Conservation (phyloP, 2,329 filamentous ascomycete genomes). For the Calonectria henricotiae region DNA sequence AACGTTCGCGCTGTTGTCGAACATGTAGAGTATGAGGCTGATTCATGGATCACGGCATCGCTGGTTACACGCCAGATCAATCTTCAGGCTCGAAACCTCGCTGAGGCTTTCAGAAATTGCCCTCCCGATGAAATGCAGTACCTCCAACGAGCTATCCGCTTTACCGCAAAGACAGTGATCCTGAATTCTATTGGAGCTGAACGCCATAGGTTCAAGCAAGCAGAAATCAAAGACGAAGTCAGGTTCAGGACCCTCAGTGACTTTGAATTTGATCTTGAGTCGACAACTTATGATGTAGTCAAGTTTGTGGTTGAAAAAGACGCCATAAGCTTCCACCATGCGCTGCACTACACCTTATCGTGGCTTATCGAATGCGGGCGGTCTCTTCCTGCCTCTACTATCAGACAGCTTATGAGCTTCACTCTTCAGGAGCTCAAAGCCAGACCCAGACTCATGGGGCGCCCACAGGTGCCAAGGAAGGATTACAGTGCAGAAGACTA, state of each 20-base stretch:
- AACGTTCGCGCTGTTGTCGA: constrained; percentile 93
- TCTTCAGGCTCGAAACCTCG: constrained; percentile 88
- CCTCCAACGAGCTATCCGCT: constrained; percentile 81
- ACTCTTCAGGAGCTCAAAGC: constrained; percentile 79
- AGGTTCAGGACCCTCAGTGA: constrained; percentile 84
- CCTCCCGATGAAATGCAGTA: constrained; percentile 76
- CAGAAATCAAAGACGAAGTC: constrained; percentile 90
- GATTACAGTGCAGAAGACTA: constrained; percentile 81
- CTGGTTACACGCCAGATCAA: constrained; percentile 97
- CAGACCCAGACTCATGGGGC: constrained; percentile 75
- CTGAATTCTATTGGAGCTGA: constrained; percentile 93
- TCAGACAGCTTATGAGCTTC: constrained; percentile 81
- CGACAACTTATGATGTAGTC: constrained; percentile 78
- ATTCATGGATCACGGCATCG: constrained; percentile 97
- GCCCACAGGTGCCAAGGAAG: constrained; percentile 70
- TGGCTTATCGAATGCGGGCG: constrained; percentile 96
- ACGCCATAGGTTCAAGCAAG: constrained; percentile 85
- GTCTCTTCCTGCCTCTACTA: constrained; percentile 77
- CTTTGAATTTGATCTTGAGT: constrained; percentile 83
- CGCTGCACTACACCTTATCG: constrained; percentile 94
- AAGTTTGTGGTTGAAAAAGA: constrained; percentile 91
- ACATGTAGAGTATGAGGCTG: constrained; percentile 98
- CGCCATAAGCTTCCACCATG: constrained; percentile 97
- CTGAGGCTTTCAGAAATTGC: constrained; percentile 85
- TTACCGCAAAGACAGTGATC: constrained; percentile 87